Percentiles rank a stretch among this genome's conserved stretches.
Conservation (phyloP, 2,329 filamentous ascomycete genomes). For the Exophiala bonariae region DNA sequence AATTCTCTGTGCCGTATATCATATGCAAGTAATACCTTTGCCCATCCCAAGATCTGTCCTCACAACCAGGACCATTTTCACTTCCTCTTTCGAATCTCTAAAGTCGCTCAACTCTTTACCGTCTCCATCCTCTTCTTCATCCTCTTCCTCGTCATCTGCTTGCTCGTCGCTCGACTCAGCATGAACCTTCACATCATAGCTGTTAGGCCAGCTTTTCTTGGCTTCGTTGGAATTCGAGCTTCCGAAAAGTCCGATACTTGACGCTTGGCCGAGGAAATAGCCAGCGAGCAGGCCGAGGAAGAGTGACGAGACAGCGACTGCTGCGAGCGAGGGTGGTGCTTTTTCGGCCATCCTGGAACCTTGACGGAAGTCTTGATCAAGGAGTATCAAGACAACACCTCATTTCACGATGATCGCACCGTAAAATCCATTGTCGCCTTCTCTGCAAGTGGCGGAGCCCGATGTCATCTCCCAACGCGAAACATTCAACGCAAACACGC, state of each 20-base stretch:
- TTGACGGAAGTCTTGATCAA: no score
- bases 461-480: no score
- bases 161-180: slow-evolving; percentile 43
- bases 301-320: slow-evolving; percentile 26
- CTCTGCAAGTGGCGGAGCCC: no score
- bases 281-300: slow-evolving; percentile 69
- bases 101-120: slow-evolving; percentile 48
- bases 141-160: slow-evolving; percentile 34
- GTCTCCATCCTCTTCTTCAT: slow-evolving; percentile 65
- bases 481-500: no score
- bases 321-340: slow-evolving; percentile 24
- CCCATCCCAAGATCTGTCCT: slow-evolving; percentile 96
- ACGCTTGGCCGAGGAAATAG: slow-evolving; percentile 68
- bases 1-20: neutral
- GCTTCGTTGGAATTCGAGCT: slow-evolving; percentile 28
- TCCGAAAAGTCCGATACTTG: slow-evolving; percentile 70
- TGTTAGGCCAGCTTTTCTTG: slow-evolving; percentile 53
- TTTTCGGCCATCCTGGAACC: slow-evolving; percentile 24
- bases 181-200: slow-evolving; percentile 52
- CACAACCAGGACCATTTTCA: slow-evolving; percentile 90
- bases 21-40: slow-evolving; percentile 64
- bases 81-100: slow-evolving; percentile 69
- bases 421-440: no score
- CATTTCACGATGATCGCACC: no score
- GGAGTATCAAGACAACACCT: no score